Base-by-base conservation (phyloP, 2,329 filamentous ascomycete species). In the Cercospora sp. region DNA sequence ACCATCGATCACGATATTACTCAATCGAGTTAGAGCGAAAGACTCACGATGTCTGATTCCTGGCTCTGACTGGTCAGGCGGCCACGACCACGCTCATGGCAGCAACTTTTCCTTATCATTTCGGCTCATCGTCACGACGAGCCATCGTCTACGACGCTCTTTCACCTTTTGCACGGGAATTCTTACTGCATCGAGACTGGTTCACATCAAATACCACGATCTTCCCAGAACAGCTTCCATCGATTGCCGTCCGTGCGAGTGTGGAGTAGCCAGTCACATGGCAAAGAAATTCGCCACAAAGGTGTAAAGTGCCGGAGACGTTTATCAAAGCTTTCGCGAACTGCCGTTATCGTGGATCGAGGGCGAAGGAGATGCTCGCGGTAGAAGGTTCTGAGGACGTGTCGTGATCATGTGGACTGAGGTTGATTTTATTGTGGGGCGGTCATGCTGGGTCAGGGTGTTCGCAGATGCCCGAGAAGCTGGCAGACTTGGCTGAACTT, bases 401-500 rank as follows among this genome's bases (percentile, higher is more conserved):
- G 60, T 62, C 40, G 28, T 16, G 60, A 49, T 62, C 60, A 62
- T 51, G 60, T 51, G 60, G 60, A 61, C 60, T 32, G 24, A 10
- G 16, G 16, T 10, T 8, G 28, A 24, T 24, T 16, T 26, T n/a
- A 30, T 18, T 28, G 43, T 49, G 49, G 49, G 49, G 49, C 24
- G 24, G 49, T 55, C 12, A 28, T 55, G 49, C 60, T 51, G 45
- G 60, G 60, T 62, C 40, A 62, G 37, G 60, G 60, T 62, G 61
- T 51, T 51, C 43, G 61, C 28, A 55, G 61, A 63, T 21, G 58
- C 12, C 18, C 18, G 58, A 60, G 58, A 60, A 63, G 61, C 45
- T 63, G 61, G 61, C 61, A 63, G 61, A 63, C 28, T 63, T 53
- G 61, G 61, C 28, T 63, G 10, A 53, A 30, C 24, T 30, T 34